phyloP scores from a whole-genome alignment of 192 early-diverging fungal species.

The Backusella tuberculispora region DNA sequence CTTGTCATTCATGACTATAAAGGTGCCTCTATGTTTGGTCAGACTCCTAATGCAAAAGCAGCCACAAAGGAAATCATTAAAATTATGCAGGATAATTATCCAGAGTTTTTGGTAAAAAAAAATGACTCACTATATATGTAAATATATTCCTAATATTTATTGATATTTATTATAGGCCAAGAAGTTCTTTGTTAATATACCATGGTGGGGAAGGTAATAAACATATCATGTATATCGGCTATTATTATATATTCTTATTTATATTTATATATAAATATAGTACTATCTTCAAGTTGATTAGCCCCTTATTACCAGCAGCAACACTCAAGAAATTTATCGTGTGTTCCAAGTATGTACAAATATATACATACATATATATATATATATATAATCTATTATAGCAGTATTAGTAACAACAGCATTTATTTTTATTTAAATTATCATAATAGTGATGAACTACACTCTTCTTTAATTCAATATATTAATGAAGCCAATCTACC shows the following conservation, averaged over 20 bases:
- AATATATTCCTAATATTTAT: not conserved
- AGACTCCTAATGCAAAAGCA: constrained; percentile 50
- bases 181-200: constrained; percentile 66
- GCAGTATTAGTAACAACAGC: not conserved
- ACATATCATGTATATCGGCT: not conserved
- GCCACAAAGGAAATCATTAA: constrained; percentile 59
- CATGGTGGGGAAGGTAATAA: constrained; percentile 58
- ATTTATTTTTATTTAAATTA: not conserved
- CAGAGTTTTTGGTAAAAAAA: constrained; percentile 56
- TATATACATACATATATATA: not conserved
- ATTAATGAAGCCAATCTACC: constrained; percentile 36
- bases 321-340: constrained; percentile 67
- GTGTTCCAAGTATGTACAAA: constrained; percentile 44
- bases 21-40: constrained; percentile 51
- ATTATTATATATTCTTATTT: not conserved
- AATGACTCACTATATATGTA: not conserved
- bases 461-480: constrained; percentile 12
- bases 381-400: not conserved
- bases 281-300: constrained; percentile 59
- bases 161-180: constrained; percentile 22
- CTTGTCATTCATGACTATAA: constrained; percentile 67
- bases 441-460: constrained; percentile 4
- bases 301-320: constrained; percentile 57
- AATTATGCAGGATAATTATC: constrained; percentile 67
- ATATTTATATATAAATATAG: constrained; percentile 52